phyloP scores from a whole-genome alignment of 2,329 filamentous ascomycete species.

The Neonectria neomacrospora region DNA sequence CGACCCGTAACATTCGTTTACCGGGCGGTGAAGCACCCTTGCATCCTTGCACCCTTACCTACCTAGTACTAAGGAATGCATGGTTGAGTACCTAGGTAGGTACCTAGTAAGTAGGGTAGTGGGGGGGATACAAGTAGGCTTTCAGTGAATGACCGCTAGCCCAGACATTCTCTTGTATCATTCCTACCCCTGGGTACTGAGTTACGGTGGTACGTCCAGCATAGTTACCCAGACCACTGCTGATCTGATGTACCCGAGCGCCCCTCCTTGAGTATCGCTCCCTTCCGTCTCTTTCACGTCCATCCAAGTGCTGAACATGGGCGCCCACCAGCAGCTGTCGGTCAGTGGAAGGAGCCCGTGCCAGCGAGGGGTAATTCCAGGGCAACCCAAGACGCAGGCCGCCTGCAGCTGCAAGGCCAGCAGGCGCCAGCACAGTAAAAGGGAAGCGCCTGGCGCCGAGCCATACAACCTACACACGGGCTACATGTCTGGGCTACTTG shows the following conservation, averaged over 20 bases:
- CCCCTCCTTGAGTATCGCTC: background rate
- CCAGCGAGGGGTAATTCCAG: slow-evolving; percentile 1
- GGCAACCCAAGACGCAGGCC: background rate
- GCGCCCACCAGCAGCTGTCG: background rate
- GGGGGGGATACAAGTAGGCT: background rate
- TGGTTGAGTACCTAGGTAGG: background rate
- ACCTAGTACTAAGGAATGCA: too few species aligned
- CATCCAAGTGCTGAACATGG: background rate
- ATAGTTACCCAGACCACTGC: background rate
- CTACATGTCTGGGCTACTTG: background rate
- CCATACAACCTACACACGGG: background rate
- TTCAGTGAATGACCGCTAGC: background rate
- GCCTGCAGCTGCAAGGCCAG: slow-evolving; percentile 5
- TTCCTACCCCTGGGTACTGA: background rate
- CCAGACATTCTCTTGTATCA: background rate
- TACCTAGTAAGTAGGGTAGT: background rate
- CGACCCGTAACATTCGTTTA: slow-evolving; percentile 7
- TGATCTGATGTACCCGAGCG: background rate
- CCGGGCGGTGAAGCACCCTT: slow-evolving; percentile 8
- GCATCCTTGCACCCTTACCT: background rate
- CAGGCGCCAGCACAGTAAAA: slow-evolving; percentile 1
- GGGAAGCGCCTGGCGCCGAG: background rate
- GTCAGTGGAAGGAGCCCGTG: slow-evolving; percentile 6
- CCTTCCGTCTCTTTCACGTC: background rate
- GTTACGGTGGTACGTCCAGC: too few species aligned